A percentile compares a stretch with the other conserved stretches of the same genome.
These are phyloP conservation scores for Neurospora tetraspora DNA, from an alignment of 495 filamentous ascomycete genomes.

Conservation along the genomic window DNA sequence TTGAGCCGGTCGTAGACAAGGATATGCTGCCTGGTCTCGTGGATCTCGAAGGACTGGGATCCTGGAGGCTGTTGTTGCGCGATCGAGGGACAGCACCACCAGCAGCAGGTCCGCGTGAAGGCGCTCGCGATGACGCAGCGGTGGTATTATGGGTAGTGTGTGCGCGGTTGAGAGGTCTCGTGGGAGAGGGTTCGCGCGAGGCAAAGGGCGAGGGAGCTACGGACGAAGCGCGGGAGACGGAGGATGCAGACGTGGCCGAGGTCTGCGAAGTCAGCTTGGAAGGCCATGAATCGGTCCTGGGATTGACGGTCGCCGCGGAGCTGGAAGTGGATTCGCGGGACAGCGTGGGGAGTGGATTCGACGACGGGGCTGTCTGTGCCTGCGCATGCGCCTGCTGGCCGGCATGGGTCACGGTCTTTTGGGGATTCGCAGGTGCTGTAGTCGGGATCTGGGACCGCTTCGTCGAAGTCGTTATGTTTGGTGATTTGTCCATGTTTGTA, in stretches of 20 bases:
- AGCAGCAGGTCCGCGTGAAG: not conserved
- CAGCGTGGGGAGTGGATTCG: constrained; percentile 11
- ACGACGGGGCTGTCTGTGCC: not conserved
- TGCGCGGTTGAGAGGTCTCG: constrained; percentile 16
- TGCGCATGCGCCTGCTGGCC: not conserved
- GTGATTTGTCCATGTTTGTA: constrained; percentile 28
- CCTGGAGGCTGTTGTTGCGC: constrained; percentile 58
- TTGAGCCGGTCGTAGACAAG: constrained; percentile 48
- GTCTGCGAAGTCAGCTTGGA: constrained; percentile 19
- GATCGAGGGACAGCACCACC: constrained; percentile 27
- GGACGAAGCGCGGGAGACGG: constrained; percentile 21
- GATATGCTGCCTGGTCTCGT: constrained; percentile 43
- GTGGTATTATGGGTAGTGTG: not conserved
- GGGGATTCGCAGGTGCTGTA: not conserved
- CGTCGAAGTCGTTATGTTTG: constrained; percentile 9
- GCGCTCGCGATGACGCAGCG: not conserved
- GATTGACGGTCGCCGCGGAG: constrained; percentile 33
- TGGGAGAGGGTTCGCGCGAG: constrained; percentile 44
- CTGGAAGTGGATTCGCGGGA: constrained; percentile 28
- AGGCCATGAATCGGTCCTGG: constrained; percentile 25
- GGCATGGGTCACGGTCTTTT: not conserved
- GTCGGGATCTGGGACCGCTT: constrained; percentile 3
- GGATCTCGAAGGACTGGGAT: constrained; percentile 55
- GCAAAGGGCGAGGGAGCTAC: constrained; percentile 35
- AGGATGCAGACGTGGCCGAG: constrained; percentile 31